These are phyloP conservation scores for Chlamydomonas sp. DNA, from an alignment of 139 green algal genomes.

Conservation along the genomic window DNA sequence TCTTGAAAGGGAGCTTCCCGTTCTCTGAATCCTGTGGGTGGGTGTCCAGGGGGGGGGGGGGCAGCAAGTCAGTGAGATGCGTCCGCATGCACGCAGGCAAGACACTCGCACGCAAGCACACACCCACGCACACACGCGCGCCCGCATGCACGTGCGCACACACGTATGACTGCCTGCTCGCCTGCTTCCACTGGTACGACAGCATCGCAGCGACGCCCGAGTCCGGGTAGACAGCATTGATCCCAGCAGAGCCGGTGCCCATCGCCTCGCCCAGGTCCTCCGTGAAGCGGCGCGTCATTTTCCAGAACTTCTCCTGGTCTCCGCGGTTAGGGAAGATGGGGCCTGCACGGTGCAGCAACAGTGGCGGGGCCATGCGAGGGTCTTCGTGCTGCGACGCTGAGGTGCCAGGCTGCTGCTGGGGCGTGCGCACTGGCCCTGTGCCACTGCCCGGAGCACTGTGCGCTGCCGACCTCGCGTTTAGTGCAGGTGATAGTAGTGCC, in stretches of 20 bases:
- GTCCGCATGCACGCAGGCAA: too few species aligned
- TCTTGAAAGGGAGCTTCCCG: conserved; percentile 39
- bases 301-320: conserved; percentile 74
- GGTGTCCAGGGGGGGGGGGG: too few species aligned
- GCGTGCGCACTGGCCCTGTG: too few species aligned
- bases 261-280: conserved; percentile 25
- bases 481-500: too few species aligned
- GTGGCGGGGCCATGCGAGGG: not conserved
- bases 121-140: too few species aligned
- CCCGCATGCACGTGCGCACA: too few species aligned
- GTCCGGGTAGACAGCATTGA: conserved; percentile 78
- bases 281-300: conserved; percentile 46
- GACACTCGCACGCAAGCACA: too few species aligned
- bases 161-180: not conserved
- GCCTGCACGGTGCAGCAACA: conserved; percentile 24
- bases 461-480: too few species aligned
- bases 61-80: too few species aligned
- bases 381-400: too few species aligned
- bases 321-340: conserved; percentile 82
- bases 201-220: conserved; percentile 88
- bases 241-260: not conserved
- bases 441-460: too few species aligned
- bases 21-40: not conserved
- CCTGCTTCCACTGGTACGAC: conserved; percentile 64
- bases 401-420: too few species aligned